Evolutionary conservation across 192 early-diverging fungal species (phyloP), one percentile per base, ranked within the genome.

Genomic region (Umbelopsis ramanniana): DNA sequence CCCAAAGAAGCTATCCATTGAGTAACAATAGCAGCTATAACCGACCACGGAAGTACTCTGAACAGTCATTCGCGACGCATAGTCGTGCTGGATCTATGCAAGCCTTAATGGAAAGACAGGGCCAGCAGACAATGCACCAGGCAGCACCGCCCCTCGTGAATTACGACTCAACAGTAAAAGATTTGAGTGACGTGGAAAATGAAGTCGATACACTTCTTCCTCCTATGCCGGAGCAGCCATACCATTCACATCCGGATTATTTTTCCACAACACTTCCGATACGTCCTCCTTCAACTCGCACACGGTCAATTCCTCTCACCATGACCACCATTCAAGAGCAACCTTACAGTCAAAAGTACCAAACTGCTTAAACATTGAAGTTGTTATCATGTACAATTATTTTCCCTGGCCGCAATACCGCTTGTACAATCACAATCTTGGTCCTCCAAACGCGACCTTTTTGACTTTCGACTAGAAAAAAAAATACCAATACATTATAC

Each of bases 191-290:
- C 35, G 33, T 63, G 29, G 57, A 63, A n/a, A 17, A 37, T 3
- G 57, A 63, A 17, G 29, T 26, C 35, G 57, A 63, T 63, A 63
- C 29, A 7, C 57, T 63, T 63, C 57, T 63, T 63, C 57, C 57
- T 29, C 57, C 57, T 5, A 63, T 63, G 57, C 57, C 57, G 15
- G 57, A 63, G 6, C 57, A 63, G 4, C 57, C 33, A 35, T 63
- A 63, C 14, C 57, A 63, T 17, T 63, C 33, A 12, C 26, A 35
- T 37, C 14, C 26, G 17, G 33, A 35, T 17, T 63, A 63, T 35
- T 19, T 63, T 63, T 60, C 29, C 15, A 29, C 33, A 19, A n/a
- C 26, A 15, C 57, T 26, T 19, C 29, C 57, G 2, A 17, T 17
- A 29, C 57, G 57, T 17, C 57, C 57, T 63, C 26, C 17, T 3